Evolutionary conservation across 139 green algal genomes (phyloP).

Genomic region (Astrephomene gubernaculifera): DNA sequence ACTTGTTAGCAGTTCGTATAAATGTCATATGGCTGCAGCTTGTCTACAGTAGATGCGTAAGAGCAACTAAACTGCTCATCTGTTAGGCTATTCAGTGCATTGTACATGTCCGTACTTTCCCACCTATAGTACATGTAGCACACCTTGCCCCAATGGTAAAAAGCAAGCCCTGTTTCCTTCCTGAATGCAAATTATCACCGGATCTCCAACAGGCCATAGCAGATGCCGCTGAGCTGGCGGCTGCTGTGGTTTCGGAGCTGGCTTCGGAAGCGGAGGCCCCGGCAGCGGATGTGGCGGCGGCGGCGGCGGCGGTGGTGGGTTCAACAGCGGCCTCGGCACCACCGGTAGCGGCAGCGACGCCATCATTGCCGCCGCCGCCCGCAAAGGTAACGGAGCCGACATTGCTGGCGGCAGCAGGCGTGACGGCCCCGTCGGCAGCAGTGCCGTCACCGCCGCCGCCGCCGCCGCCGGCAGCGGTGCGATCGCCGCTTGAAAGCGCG

Average conservation of each 20-base stretch:
- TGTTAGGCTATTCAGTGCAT: too few species aligned
- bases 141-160: too few species aligned
- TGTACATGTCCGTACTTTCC: too few species aligned
- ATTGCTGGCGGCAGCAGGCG: background rate
- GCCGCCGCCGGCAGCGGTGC: too few species aligned
- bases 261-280: background rate
- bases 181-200: too few species aligned
- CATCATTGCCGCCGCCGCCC: too few species aligned
- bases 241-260: constrained; percentile 40
- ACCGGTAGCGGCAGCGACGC: background rate
- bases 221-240: constrained; percentile 21
- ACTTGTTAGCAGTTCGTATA: too few species aligned
- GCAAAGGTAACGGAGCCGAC: background rate
- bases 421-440: background rate
- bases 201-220: constrained; percentile 25
- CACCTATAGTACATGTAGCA: too few species aligned
- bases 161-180: too few species aligned
- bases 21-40: too few species aligned
- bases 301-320: background rate
- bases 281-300: background rate
- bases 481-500: background rate
- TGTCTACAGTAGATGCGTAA: too few species aligned
- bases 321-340: background rate
- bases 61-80: too few species aligned
- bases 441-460: background rate